Base-by-base conservation (phyloP, 352 stramenopile genomes). In the Halophytophthora polymorphica region DNA sequence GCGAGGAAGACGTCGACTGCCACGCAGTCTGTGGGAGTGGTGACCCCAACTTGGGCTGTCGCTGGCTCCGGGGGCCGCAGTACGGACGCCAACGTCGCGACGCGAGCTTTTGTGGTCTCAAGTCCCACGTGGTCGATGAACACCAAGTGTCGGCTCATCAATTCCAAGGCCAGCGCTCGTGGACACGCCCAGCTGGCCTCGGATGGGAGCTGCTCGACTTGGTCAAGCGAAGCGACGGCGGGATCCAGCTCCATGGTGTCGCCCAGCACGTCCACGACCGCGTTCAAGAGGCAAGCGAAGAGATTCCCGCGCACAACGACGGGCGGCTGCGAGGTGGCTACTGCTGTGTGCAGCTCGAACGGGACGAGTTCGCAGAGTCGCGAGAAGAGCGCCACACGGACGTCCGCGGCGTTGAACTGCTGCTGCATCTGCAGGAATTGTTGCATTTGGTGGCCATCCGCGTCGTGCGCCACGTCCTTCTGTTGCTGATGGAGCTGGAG, bases 181-280 rank as follows among this genome's bases (percentile, higher is more conserved):
- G 69, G 49, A 15, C 72, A 58, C 6, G 52, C 45, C 76, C 76
- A 87, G n/a, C 14, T 58, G 4, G 48, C 43, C 53, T 66, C 58
- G 2, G 14, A 38, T 12, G 37, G 31, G 15, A 65, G 51, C 34
- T 65, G 23, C 25, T 73, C 43, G 2, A 82, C 61, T 3, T 75
- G 65, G 31, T 69, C 56, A 2, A 84, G 52, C 11, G 66, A 69
- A 11, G 18, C 1, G 3, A 71, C 47, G 5, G 61, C 29, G 28
- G 61, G 38, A 35, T 88, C 80, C 14, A 88, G 50, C 53, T 90
- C 80, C 14, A 88, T 53, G 5, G 85, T 35, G 47, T 90, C 80
- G n/a, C 72, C 71, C 2, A 90, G 52, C 21, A 83, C 54, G 48
- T 90, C 80, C 4, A 88, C 38, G 5, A 85, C 33, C 1, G 67